A percentile compares a stretch with the other conserved stretches of the same genome.
Conservation (phyloP, 2,329 filamentous ascomycete species). For the Aspergillus sp. region DNA sequence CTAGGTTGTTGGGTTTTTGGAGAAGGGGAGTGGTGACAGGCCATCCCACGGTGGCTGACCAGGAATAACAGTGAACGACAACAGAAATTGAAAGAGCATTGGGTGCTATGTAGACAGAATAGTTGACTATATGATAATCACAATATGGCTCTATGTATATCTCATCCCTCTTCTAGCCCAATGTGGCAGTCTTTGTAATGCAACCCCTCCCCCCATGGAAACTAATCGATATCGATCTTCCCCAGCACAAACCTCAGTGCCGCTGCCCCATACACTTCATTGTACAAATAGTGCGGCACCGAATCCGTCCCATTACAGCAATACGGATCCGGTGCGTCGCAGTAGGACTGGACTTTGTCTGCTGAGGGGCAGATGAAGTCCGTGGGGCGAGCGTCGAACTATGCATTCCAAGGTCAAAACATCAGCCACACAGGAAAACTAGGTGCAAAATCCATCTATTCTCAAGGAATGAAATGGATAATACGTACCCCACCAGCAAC, state of each 20-base stretch:
- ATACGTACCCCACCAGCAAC: background rate
- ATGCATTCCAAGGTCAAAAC: no score
- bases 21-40: no score
- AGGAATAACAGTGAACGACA: no score
- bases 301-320: background rate
- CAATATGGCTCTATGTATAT: no score
- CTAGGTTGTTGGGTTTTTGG: no score
- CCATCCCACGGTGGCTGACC: no score
- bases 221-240: background rate
- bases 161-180: no score
- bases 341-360: background rate
- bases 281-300: background rate
- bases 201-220: background rate
- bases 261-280: background rate
- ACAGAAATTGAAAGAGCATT: no score
- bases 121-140: no score
- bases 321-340: background rate
- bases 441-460: background rate
- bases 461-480: background rate
- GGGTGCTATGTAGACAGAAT: no score
- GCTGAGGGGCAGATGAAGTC: background rate
- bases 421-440: background rate
- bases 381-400: background rate
- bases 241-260: constrained; percentile 1
- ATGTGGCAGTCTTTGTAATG: no score